These are phyloP conservation scores for Trichoderma guizhouense DNA, from an alignment of 2,329 filamentous ascomycete genomes.

Conservation along the genomic window DNA sequence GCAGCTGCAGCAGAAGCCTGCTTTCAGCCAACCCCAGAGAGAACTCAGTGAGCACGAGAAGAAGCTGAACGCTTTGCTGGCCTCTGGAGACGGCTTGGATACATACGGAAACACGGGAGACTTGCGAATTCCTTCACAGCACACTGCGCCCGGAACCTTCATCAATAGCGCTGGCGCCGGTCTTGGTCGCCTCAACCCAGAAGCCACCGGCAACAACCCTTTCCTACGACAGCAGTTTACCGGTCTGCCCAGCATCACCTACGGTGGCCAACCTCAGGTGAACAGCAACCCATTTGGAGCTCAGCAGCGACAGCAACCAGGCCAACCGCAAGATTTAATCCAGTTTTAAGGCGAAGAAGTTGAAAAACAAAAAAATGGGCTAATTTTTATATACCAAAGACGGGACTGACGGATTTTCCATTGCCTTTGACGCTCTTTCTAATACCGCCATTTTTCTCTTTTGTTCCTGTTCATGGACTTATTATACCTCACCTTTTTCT, in stretches of 20 bases:
- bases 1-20: slow-evolving; percentile 30
- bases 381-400: slow-evolving; percentile 10
- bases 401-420: neutral
- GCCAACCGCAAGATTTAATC: slow-evolving; percentile 57
- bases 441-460: slow-evolving; percentile 2
- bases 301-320: slow-evolving; percentile 45
- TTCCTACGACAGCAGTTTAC: slow-evolving; percentile 84
- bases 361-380: neutral
- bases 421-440: slow-evolving; percentile 11
- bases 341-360: slow-evolving; percentile 50
- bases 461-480: neutral
- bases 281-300: slow-evolving; percentile 58
- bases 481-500: neutral
- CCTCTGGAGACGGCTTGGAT: slow-evolving; percentile 87
- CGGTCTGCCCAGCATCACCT: slow-evolving; percentile 63
- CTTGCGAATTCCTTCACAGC: slow-evolving; percentile 89
- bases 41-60: slow-evolving; percentile 63
- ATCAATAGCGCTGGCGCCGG: slow-evolving; percentile 90
- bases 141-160: slow-evolving; percentile 93
- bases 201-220: slow-evolving; percentile 83
- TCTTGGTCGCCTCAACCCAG: slow-evolving; percentile 62
- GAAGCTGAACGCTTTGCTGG: slow-evolving; percentile 80
- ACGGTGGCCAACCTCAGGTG: slow-evolving; percentile 46
- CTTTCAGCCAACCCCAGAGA: slow-evolving; percentile 45
- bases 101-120: slow-evolving; percentile 98